A percentile compares a stretch with the other conserved stretches of the same genome.
phyloP scores from a whole-genome alignment of 441 rosid genomes.

The Theobroma grandiflorum region DNA sequence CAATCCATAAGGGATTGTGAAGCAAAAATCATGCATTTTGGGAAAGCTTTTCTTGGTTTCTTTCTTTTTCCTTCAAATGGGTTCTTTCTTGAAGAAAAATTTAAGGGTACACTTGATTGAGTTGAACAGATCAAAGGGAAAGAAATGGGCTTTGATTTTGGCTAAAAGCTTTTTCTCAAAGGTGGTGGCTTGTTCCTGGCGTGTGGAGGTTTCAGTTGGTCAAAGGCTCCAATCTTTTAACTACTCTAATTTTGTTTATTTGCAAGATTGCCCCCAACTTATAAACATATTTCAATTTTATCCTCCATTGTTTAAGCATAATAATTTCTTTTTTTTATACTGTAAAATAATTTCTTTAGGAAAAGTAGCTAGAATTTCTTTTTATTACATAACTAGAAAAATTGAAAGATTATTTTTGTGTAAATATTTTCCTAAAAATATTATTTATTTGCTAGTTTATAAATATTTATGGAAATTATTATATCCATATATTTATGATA shows the following conservation, averaged over 20 bases:
- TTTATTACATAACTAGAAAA: too few species aligned
- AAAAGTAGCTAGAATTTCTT: background rate
- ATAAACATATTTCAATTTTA: background rate
- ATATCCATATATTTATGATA: too few species aligned
- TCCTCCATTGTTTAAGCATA: background rate
- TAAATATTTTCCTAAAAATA: too few species aligned
- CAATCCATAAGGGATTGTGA: slow-evolving; percentile 95
- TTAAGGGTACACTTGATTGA: background rate
- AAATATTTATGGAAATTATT: too few species aligned
- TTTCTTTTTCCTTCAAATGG: slow-evolving; percentile 13
- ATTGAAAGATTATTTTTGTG: too few species aligned
- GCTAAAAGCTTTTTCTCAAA: background rate
- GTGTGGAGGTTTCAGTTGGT: slow-evolving; percentile 28
- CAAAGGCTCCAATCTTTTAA: slow-evolving; percentile 15
- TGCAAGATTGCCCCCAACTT: background rate
- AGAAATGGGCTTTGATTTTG: background rate
- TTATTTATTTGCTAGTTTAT: too few species aligned
- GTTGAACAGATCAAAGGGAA: slow-evolving; percentile 33
- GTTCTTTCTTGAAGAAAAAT: slow-evolving; percentile 32
- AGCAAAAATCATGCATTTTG: slow-evolving; percentile 95
- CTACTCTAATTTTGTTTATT: background rate
- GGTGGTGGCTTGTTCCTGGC: slow-evolving; percentile 3
- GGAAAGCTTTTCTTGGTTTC: background rate
- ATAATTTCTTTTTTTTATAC: too few species aligned
- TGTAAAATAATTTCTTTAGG: background rate